Evolutionary conservation across 495 filamentous ascomycete genomes (phyloP).

Genomic region (Hypoxylon rickii): DNA sequence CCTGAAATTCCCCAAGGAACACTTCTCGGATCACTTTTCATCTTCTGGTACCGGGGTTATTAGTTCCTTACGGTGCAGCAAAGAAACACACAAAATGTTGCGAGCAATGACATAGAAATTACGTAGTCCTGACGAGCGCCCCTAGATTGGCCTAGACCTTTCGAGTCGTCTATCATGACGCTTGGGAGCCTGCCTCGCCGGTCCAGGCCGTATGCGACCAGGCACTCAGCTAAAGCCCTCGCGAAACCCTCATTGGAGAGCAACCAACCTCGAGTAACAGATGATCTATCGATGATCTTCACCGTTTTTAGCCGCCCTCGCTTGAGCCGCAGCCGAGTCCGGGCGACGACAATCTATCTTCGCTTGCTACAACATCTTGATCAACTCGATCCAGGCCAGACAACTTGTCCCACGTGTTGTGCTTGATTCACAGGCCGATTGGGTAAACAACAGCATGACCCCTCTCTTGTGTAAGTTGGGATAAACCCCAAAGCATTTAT

Average conservation of each 20-base stretch:
- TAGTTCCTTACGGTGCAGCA: neutral
- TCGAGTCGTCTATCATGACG: slow-evolving; percentile 10
- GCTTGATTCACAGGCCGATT: neutral
- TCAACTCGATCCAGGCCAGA: slow-evolving; percentile 20
- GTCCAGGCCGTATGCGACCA: slow-evolving; percentile 23
- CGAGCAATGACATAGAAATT: slow-evolving; percentile 10
- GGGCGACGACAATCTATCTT: slow-evolving; percentile 34
- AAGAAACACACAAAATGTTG: neutral
- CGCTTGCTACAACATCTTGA: slow-evolving; percentile 22
- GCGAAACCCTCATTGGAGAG: slow-evolving; percentile 28
- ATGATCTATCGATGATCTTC: slow-evolving; percentile 32
- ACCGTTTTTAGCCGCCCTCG: slow-evolving; percentile 22
- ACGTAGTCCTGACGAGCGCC: slow-evolving; percentile 20
- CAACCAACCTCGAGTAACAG: slow-evolving; percentile 18
- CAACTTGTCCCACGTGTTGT: slow-evolving; percentile 30
- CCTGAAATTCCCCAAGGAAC: neutral
- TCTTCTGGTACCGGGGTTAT: neutral
- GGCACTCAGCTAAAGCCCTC: slow-evolving; percentile 16
- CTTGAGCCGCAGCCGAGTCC: slow-evolving; percentile 36
- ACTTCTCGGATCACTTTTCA: neutral
- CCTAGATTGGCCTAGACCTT: slow-evolving; percentile 23
- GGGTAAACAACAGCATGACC: neutral
- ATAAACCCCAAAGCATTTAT: too few species aligned
- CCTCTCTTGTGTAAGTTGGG: too few species aligned
- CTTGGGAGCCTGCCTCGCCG: slow-evolving; percentile 16